Evolutionary conservation across 2,329 filamentous ascomycete genomes (phyloP).

Genomic region (Acrocalymma vagum): DNA sequence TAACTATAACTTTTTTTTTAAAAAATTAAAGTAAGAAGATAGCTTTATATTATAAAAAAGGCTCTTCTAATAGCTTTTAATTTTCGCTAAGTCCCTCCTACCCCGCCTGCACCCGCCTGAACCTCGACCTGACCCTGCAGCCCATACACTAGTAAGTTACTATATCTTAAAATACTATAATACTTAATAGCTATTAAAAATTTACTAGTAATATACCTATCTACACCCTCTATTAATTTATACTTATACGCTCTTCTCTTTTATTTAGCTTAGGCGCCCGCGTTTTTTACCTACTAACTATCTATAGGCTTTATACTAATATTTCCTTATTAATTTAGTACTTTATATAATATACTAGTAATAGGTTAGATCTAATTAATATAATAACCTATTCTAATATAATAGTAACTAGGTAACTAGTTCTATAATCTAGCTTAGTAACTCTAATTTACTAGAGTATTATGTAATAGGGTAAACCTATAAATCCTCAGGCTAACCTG

Average conservation of each 20-base stretch:
- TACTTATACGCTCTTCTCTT: conserved; percentile 1
- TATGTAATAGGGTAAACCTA: no score
- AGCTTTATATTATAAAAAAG: no score
- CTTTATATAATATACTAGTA: conserved; percentile 3
- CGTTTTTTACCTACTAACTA: conserved; percentile 5
- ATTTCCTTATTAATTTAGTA: conserved; percentile 1
- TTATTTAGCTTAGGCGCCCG: conserved; percentile 3
- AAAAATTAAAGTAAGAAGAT: no score
- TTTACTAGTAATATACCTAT: conserved; percentile 7
- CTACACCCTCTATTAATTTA: conserved; percentile 2
- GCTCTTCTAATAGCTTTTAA: no score
- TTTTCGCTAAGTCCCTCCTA: no score
- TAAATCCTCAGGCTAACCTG: no score
- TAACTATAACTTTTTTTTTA: no score
- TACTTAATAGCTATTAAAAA: conserved; percentile 6
- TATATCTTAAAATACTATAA: conserved; percentile 12
- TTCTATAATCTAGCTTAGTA: neutral
- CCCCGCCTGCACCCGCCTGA: no score
- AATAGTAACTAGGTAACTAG: conserved; percentile 1
- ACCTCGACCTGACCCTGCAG: no score
- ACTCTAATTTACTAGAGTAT: conserved; percentile 1
- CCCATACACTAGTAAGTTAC: neutral
- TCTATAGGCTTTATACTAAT: conserved; percentile 2
- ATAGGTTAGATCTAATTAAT: conserved; percentile 3
- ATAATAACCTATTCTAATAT: conserved; percentile 4